A percentile compares a stretch with the other conserved stretches of the same genome.
phyloP scores from a whole-genome alignment of 768 basidiomycete genomes.

The Tephrocybe sp. region DNA sequence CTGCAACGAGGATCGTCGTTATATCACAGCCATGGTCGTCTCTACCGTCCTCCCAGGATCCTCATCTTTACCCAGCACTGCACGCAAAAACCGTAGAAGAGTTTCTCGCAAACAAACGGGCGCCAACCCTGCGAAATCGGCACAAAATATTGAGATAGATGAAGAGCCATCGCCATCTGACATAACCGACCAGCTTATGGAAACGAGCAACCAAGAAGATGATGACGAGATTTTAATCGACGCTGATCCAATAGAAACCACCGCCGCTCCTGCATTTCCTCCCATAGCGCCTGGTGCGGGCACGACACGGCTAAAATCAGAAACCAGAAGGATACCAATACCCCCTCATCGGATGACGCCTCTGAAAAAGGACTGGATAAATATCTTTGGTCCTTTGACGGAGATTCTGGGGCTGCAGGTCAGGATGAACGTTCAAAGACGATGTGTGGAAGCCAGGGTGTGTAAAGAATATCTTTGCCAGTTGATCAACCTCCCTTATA shows the following conservation, averaged over 20 bases:
- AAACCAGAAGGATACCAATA: slow-evolving; percentile 85
- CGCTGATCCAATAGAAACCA: slow-evolving; percentile 42
- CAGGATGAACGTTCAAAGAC: slow-evolving; percentile 90
- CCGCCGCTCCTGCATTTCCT: slow-evolving; percentile 63
- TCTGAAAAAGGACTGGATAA: slow-evolving; percentile 55
- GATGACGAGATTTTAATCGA: slow-evolving; percentile 69
- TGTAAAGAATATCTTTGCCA: slow-evolving; percentile 23
- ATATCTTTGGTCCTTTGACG: slow-evolving; percentile 77
- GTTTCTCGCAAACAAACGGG: slow-evolving; percentile 28
- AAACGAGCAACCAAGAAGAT: slow-evolving; percentile 31
- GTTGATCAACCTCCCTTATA: not conserved
- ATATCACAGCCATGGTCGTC: slow-evolving; percentile 37
- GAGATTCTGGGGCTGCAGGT: slow-evolving; percentile 95
- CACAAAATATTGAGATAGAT: slow-evolving; percentile 14
- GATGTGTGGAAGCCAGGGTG: slow-evolving; percentile 91
- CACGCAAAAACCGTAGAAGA: slow-evolving; percentile 37
- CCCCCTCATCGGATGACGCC: slow-evolving; percentile 98
- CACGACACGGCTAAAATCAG: slow-evolving; percentile 64
- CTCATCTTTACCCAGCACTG: slow-evolving; percentile 13
- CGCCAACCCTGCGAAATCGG: slow-evolving; percentile 3
- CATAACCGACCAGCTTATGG: slow-evolving; percentile 12
- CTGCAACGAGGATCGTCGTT: not conserved
- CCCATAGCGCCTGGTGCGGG: slow-evolving; percentile 61
- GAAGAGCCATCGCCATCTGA: slow-evolving; percentile 13
- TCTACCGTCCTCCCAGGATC: slow-evolving; percentile 7